Percentiles rank a stretch among this genome's conserved stretches.
These are phyloP conservation scores for Podochytrium sp. DNA, from an alignment of 192 early-diverging fungal species.

Conservation along the genomic window DNA sequence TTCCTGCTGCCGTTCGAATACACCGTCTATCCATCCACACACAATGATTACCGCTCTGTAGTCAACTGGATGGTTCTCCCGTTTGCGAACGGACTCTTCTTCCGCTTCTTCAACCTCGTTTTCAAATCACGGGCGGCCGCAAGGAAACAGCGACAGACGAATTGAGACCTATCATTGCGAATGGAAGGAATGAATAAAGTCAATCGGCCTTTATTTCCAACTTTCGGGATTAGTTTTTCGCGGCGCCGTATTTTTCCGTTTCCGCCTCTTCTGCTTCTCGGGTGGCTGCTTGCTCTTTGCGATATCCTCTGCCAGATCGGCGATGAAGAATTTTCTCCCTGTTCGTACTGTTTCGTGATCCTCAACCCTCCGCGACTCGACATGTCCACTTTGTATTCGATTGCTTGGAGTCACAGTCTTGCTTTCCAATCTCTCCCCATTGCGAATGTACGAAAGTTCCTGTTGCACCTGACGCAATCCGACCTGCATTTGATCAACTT, in stretches of 20 bases:
- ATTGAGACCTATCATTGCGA: not conserved
- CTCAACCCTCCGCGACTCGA: not conserved
- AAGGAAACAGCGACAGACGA: not conserved
- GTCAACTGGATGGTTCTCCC: conserved; percentile 22
- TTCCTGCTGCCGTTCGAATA: not conserved
- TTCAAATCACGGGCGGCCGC: not conserved
- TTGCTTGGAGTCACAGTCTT: not conserved
- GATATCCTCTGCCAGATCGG: conserved; percentile 15
- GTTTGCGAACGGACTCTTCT: conserved; percentile 15
- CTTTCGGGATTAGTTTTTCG: not conserved
- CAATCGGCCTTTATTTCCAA: not conserved
- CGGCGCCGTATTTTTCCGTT: not conserved
- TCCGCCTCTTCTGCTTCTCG: not conserved
- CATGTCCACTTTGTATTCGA: not conserved
- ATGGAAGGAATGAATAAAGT: not conserved
- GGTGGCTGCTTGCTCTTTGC: not conserved
- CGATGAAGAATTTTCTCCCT: conserved; percentile 12
- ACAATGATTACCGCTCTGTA: not conserved
- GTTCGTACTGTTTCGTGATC: not conserved
- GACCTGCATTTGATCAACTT: conserved; percentile 26
- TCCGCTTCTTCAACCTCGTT: not conserved
- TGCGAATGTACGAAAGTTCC: conserved; percentile 40
- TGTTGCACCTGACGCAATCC: conserved; percentile 8
- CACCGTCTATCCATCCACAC: not conserved
- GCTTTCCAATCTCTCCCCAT: conserved; percentile 3